Conservation (phyloP, 805 yeast species). For the Barnettozyma botsteinii region DNA sequence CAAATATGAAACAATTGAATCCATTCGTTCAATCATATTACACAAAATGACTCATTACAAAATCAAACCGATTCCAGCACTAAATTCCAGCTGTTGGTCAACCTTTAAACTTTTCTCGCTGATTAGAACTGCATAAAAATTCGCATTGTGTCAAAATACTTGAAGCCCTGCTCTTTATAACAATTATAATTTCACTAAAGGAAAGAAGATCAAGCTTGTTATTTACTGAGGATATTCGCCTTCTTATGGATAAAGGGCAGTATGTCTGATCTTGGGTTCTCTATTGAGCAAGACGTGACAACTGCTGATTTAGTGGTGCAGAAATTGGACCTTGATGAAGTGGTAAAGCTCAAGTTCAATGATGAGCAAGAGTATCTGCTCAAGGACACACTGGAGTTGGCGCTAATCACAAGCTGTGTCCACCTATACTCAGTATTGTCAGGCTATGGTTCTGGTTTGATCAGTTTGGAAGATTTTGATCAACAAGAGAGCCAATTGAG, state of each 20-base stretch:
- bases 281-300: neutral
- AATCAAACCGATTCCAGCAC: no score
- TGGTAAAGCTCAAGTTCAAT: neutral
- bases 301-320: neutral
- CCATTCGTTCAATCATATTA: no score
- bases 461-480: neutral
- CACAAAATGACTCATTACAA: no score
- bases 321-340: neutral
- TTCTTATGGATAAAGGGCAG: no score
- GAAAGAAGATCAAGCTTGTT: no score
- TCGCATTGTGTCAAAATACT: neutral
- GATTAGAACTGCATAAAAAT: neutral
- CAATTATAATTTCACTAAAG: no score
- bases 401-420: neutral
- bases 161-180: neutral
- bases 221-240: no score
- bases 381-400: neutral
- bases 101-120: no score
- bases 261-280: no score
- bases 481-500: neutral
- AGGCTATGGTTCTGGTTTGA: conserved; percentile 5
- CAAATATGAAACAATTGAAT: no score
- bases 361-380: neutral
- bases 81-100: no score
- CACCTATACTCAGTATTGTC: neutral